A percentile compares a stretch with the other conserved stretches of the same genome.
Evolutionary conservation across 2,329 filamentous ascomycete genomes (phyloP).

Genomic region (Microcyclosporella mali): DNA sequence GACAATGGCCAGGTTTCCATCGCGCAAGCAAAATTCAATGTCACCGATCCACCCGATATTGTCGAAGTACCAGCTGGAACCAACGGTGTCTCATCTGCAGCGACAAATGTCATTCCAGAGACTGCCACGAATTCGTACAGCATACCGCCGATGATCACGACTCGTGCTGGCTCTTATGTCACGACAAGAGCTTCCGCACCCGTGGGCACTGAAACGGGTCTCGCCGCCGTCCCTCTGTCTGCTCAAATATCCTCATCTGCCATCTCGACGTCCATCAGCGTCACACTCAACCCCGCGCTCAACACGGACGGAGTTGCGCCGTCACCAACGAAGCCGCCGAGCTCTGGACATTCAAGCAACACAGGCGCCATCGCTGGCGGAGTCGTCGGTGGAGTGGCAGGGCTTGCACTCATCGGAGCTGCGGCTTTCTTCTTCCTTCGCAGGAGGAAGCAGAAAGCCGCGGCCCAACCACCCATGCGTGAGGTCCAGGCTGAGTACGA

Average conservation of each 20-base stretch:
- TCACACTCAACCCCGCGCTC: no score
- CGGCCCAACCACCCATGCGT: no score
- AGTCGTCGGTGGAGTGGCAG: constrained; percentile 34
- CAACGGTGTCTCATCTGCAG: constrained; percentile 17
- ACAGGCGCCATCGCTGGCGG: constrained; percentile 37
- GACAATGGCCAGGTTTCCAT: constrained; percentile 19
- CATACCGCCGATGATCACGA: constrained; percentile 9
- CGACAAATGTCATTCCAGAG: constrained; percentile 5
- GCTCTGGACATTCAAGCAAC: constrained; percentile 16
- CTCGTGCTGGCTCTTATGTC: neutral
- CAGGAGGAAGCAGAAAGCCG: neutral
- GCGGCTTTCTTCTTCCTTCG: constrained; percentile 33
- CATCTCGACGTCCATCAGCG: neutral
- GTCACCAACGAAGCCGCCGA: neutral
- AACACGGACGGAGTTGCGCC: no score
- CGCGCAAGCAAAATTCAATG: constrained; percentile 12
- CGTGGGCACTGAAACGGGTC: neutral
- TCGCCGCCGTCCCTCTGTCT: neutral
- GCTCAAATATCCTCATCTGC: neutral
- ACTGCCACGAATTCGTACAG: constrained; percentile 5
- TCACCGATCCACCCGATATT: neutral
- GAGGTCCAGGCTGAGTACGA: no score
- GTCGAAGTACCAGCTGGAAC: constrained; percentile 14
- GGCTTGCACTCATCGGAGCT: constrained; percentile 21
- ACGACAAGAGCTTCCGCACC: neutral